A percentile compares a stretch with the other conserved stretches of the same genome.
phyloP scores from a whole-genome alignment of 768 basidiomycete genomes.

The Panaeolus papilionaceus region DNA sequence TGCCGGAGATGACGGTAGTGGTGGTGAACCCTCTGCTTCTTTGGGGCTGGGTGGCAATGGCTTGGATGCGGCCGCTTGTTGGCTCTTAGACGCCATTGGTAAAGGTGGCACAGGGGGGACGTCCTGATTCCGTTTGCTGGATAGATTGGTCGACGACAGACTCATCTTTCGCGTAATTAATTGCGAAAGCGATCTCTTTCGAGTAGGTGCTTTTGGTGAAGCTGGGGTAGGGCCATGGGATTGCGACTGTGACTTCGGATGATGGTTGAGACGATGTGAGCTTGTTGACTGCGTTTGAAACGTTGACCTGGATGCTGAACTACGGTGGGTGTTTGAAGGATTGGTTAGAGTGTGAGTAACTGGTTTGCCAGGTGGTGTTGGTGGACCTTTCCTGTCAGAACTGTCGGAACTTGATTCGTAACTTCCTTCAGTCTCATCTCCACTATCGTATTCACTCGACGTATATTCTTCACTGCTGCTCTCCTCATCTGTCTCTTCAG shows the following conservation, averaged over 20 bases:
- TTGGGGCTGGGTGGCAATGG: constrained; percentile 41
- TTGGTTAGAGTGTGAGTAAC: no score
- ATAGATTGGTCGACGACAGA: constrained; percentile 31
- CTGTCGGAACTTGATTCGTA: constrained; percentile 20
- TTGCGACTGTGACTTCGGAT: neutral
- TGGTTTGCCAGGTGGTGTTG: constrained; percentile 4
- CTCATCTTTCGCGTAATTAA: constrained; percentile 51
- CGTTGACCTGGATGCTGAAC: neutral
- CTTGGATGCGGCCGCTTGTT: constrained; percentile 27
- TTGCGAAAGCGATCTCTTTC: constrained; percentile 51
- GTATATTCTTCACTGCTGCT: constrained; percentile 46
- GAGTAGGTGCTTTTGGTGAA: constrained; percentile 24
- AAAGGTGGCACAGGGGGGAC: constrained; percentile 50
- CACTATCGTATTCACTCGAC: constrained; percentile 47
- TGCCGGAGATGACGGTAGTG: neutral
- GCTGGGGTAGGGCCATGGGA: constrained; percentile 18
- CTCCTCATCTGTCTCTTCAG: constrained; percentile 65
- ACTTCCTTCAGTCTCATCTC: constrained; percentile 38
- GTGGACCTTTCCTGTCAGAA: constrained; percentile 19
- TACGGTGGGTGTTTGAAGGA: neutral
- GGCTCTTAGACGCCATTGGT: constrained; percentile 38
- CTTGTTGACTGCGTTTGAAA: neutral
- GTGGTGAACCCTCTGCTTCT: neutral
- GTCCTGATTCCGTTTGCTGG: constrained; percentile 2
- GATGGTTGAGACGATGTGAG: neutral